Evolutionary conservation across 495 filamentous ascomycete genomes (phyloP), one percentile per base, ranked within the genome.

Genomic region (Talaromyces thailandensis): DNA sequence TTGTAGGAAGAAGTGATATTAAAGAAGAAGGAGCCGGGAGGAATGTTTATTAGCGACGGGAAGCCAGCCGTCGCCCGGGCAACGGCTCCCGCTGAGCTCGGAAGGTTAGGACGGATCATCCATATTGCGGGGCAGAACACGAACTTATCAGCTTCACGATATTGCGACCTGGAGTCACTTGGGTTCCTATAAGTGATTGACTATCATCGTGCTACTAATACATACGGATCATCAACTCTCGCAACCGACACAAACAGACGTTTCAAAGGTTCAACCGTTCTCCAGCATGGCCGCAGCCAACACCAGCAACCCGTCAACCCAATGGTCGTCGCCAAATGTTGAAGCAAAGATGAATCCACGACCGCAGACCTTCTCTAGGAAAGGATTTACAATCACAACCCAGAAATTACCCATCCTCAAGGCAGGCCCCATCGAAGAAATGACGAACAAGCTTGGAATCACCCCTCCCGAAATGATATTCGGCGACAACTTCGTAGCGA

Each of bases 401-500:
- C 87, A 88, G 67, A 96, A 95, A 76, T 85, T 91, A 25, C 93
- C 94, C 43, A 98, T 98, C 71, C 85, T 94, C 26, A 96, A 96
- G 73, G 83, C 91, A 23, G 88, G 81, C 14, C 90, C 93, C 24
- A 98, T 98, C 71, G 93, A 96, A 68, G 83, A 85, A 45, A 90
- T 98, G 85, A 86, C 84, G 18, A 74, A 79, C 58, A 82, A 83
- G 53, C 82, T 98, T 12, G 86, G 86, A 14, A 96, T 98, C 72
- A 81, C 92, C 12, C 86, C 91, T 6, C 94, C 95, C 2, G 94
- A 98, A 75, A 98, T 98, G 94, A 98, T 98, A 37, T 98, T 98
- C 68, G 94, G 94, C 32, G 92, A 98, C 76, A 98, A 98, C 73
- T 78, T 84, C 32, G 86, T 95, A 25, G 72, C 79, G 2, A 81